Evolutionary conservation across 2,329 filamentous ascomycete genomes (phyloP), one percentile per base, ranked within the genome.

Genomic region (Xylaria sp.): DNA sequence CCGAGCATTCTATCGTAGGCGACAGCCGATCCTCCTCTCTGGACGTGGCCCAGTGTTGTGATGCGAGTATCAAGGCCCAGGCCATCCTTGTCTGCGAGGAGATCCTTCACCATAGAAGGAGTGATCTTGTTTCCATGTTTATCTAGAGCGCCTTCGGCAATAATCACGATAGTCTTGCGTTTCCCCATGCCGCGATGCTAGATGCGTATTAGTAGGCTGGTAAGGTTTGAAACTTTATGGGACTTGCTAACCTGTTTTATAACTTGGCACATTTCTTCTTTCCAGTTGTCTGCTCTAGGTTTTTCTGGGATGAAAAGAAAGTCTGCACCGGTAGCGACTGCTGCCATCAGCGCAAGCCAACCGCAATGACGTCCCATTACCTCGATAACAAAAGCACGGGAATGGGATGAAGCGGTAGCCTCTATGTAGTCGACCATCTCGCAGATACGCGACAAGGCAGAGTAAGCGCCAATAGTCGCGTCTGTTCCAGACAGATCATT

Each of bases 311-410:
- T 95, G 80, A 99, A 98, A 75, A 98, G 89, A 81, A 97, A 99
- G 80, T 99, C 96, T 18, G 96, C 94, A 58, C 95, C 96, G 0
- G 93, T 97, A 66, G 93, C 94, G 67, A 99, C 94, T 76, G 94
- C 95, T 15, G 95, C 92, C 91, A 98, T 97, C 69, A 99, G 86
- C 46, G 96, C 96, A 70, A 99, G 85, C 96, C 96, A 99, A 70
- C 96, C 96, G 79, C 96, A 99, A 82, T 99, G 95, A 67, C 96
- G 88, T 58, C 96, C 96, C 96, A 99, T 99, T 76, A 99, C 96
- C 80, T 97, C 96, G 70, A 99, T 92, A 65, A 99, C 94, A 80
- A 99, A 99, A 45, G 96, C 96, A 75, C 96, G 88, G 72, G 97
- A 97, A 81, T 99, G 96, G 32, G 94, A 97, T 43, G 90, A 91